Conservation (phyloP, 2,329 filamentous ascomycete genomes). For the Fusarium bulbicola region DNA sequence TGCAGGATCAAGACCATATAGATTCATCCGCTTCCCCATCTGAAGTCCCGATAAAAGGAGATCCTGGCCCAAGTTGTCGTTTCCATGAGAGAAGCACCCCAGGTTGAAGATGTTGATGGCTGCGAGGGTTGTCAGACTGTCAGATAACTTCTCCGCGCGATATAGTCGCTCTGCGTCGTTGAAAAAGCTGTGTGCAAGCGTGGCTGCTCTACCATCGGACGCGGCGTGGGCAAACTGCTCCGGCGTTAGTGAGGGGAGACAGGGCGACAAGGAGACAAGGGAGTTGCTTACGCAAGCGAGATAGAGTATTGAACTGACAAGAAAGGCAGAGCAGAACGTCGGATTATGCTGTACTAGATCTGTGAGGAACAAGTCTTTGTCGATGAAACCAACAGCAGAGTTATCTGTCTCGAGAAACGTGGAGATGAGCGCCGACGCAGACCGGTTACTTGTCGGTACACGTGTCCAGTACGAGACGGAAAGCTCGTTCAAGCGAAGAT, state of each 20-base stretch:
- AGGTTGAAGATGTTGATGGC: neutral
- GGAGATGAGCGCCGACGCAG: neutral
- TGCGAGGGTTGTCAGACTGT: neutral
- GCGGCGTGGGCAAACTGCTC: neutral
- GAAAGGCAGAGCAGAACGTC: neutral
- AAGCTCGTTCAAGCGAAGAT: neutral
- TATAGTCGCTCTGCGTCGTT: neutral
- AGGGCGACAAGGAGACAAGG: accelerated
- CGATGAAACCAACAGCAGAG: neutral
- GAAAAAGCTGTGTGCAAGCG: neutral
- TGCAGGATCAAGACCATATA: neutral
- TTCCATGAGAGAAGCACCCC: neutral
- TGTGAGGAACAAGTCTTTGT: neutral
- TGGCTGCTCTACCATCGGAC: neutral
- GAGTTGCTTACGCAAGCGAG: neutral
- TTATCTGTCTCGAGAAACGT: neutral
- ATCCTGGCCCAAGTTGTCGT: neutral
- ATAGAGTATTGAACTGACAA: neutral
- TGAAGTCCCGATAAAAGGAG: neutral
- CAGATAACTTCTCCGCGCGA: neutral
- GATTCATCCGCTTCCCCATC: neutral
- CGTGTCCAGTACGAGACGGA: neutral
- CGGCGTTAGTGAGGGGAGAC: accelerated
- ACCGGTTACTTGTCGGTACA: neutral
- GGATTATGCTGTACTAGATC: neutral